Evolutionary conservation across 768 basidiomycete species (phyloP), one percentile per base, ranked within the genome.

Genomic region (Boletus subcaerulescens): DNA sequence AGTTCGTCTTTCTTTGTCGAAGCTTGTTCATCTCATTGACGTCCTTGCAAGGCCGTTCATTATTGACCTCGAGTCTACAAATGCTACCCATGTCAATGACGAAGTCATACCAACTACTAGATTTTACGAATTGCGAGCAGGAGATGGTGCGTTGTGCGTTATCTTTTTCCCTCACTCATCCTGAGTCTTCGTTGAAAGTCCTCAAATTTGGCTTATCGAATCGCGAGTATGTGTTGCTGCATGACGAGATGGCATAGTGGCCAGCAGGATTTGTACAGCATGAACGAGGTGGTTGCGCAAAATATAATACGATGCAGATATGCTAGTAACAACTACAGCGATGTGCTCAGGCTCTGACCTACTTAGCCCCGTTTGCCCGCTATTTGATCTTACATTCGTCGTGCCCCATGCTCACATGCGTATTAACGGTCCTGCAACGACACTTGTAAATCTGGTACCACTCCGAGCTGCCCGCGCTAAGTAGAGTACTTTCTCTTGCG

Each of bases 31-130:
- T 58, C 18, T 38, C 36, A 20, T 24, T 60, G 35, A 66, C 13
- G 22, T 35, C 57, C 22, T 42, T 33, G 29, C 18, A 50, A 98
- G 94, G 66, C 94, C 97, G 2, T 99, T 94, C 70, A 83, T 99
- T 47, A 97, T 99, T 56, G 97, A 99, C 73, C 83, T 99, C 10
- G 95, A 99, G 62, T 97, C 94, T n/a, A 98, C 97, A 3, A 99
- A 99, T 67, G 86, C 91, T 3, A 98, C 97, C 0, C 79, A 83
- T 61, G 96, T 99, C 44, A 98, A 98, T 64, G 91, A 86, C 57
- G 82, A 87, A 63, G 72, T 79, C 45, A 88, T 98, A 57, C 97
- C 97, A 3, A 76, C 85, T 2, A 87, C 93, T 9, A 77, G 96
- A 56, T 99, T 85, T 69, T 95, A 87, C 66, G 93, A 96, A 70